phyloP scores from a whole-genome alignment of 176 grass and related monocot genomes.

The Oryza glumipatula region DNA sequence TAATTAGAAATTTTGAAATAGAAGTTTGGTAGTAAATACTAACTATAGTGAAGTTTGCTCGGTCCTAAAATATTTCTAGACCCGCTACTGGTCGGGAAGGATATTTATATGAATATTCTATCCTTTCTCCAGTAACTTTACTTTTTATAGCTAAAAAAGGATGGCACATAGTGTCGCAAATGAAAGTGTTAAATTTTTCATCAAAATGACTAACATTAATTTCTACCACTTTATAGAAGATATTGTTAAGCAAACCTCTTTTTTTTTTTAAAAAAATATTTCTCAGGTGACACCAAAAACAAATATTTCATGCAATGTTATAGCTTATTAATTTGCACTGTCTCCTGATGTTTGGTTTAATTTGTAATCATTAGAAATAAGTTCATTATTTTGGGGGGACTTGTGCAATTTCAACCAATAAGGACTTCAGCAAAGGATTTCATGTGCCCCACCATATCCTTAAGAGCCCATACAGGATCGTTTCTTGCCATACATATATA shows the following conservation, averaged over 20 bases:
- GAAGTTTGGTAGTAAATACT: too few species aligned
- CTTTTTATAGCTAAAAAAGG: not conserved
- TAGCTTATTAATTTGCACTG: not conserved
- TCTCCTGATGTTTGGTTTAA: not conserved
- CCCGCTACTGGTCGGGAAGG: not conserved
- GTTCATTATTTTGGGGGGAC: not conserved
- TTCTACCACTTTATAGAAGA: not conserved
- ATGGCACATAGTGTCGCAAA: not conserved
- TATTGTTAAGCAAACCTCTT: not conserved
- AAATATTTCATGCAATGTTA: not conserved
- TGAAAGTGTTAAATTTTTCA: not conserved
- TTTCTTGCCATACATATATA: not conserved
- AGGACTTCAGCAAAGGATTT: not conserved
- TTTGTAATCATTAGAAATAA: not conserved
- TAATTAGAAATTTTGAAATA: too few species aligned
- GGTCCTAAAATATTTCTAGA: too few species aligned
- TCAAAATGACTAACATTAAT: not conserved
- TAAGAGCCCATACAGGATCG: not conserved
- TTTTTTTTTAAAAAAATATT: conserved; percentile 4
- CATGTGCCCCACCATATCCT: not conserved
- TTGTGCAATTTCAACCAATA: not conserved
- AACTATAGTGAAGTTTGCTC: too few species aligned
- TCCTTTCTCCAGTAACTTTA: not conserved
- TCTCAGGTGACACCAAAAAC: not conserved
- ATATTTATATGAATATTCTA: not conserved